These are phyloP conservation scores for Tolypocladium paradoxum DNA, from an alignment of 2,329 filamentous ascomycete species.

Conservation along the genomic window DNA sequence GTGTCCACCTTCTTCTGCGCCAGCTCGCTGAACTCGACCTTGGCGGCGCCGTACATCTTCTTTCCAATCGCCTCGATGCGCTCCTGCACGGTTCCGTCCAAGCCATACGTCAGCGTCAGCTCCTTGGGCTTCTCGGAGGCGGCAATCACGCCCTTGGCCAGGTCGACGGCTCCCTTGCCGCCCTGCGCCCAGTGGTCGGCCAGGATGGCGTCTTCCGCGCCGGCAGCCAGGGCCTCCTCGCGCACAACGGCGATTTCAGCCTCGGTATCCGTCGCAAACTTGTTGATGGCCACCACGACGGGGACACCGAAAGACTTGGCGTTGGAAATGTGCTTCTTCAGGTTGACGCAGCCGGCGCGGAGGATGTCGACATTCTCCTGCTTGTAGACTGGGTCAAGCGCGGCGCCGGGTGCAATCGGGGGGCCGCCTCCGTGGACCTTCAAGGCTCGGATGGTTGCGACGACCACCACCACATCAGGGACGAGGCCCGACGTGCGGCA, in stretches of 20 bases:
- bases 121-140: conserved; percentile 76
- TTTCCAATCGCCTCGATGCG: conserved; percentile 85
- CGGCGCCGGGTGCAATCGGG: conserved; percentile 77
- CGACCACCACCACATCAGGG: conserved; percentile 88
- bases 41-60: conserved; percentile 87
- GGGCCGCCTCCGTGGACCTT: conserved; percentile 96
- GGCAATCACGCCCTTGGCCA: conserved; percentile 77
- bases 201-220: conserved; percentile 85
- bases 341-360: conserved; percentile 81
- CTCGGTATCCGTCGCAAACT: conserved; percentile 86
- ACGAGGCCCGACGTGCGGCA: conserved; percentile 87
- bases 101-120: conserved; percentile 76
- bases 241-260: conserved; percentile 83
- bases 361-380: conserved; percentile 91
- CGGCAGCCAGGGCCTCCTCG: conserved; percentile 83
- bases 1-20: conserved; percentile 95
- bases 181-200: conserved; percentile 97
- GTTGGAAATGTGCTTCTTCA: conserved; percentile 90
- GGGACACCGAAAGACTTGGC: conserved; percentile 83
- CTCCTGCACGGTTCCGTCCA: conserved; percentile 70
- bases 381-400: conserved; percentile 80
- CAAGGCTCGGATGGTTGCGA: conserved; percentile 87
- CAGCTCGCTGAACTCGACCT: conserved; percentile 85
- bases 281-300: conserved; percentile 95
- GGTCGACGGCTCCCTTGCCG: conserved; percentile 77